Conservation (phyloP, 306 rosid species). For the Crotalaria pallida region DNA sequence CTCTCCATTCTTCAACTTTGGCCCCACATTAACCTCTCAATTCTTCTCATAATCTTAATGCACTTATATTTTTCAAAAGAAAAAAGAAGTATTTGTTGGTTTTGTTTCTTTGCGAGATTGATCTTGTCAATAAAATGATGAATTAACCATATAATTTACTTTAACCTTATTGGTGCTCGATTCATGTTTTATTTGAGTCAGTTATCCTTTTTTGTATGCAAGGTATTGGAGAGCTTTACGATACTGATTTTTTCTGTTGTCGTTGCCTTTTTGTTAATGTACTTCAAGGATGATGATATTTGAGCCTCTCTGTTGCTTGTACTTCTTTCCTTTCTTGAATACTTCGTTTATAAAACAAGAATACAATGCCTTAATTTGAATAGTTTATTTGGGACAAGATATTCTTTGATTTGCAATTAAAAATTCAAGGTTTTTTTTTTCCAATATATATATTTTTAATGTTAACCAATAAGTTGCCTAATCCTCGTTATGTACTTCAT, state of each 20-base stretch:
- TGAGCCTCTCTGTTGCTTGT: background rate
- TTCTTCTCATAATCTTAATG: background rate
- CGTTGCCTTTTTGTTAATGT: background rate
- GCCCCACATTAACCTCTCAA: too few relatives aligned
- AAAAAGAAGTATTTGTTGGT: background rate
- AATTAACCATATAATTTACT: background rate
- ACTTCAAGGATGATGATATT: background rate
- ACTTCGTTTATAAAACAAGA: background rate
- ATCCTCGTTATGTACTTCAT: too few relatives aligned
- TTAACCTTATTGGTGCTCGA: background rate
- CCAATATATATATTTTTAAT: too few relatives aligned
- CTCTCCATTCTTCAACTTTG: too few relatives aligned
- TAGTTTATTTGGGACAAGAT: too few relatives aligned
- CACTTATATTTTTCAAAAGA: background rate
- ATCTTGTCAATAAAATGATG: slow-evolving; percentile 6
- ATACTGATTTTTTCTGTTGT: background rate
- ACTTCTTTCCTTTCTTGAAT: background rate
- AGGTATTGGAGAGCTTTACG: background rate
- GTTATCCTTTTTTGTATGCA: background rate
- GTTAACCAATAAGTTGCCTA: too few relatives aligned
- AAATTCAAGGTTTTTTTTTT: too few relatives aligned
- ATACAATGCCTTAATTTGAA: background rate
- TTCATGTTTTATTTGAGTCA: background rate
- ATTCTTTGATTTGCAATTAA: background rate
- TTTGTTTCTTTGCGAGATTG: background rate